Percentiles rank a stretch among this genome's conserved stretches.
phyloP scores from a whole-genome alignment of 345 rosid species.

The Linum tenue region DNA sequence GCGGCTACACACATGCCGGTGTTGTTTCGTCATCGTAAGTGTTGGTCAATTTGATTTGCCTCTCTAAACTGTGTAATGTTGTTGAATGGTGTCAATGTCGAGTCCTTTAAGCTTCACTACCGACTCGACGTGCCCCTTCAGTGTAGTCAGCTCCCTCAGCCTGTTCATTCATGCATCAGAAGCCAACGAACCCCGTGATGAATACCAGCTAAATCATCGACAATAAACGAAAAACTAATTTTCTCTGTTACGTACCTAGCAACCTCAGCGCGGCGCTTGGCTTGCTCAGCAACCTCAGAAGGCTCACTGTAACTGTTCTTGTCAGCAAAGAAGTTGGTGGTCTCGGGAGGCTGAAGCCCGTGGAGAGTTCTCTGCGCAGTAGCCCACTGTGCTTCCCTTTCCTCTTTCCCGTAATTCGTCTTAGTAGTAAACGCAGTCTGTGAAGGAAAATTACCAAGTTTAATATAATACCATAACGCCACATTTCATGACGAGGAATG shows the following conservation, averaged over 20 bases:
- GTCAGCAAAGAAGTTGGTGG: constrained; percentile 37
- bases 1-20: too few species aligned
- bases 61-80: constrained; percentile 56
- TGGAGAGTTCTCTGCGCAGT: constrained; percentile 86
- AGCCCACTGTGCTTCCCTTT: constrained; percentile 96
- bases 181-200: constrained; percentile 2
- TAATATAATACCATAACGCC: background rate
- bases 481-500: background rate
- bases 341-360: constrained; percentile 77
- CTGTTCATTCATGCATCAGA: constrained; percentile 22
- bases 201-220: too few species aligned
- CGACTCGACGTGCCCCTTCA: constrained; percentile 79
- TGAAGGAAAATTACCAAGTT: constrained; percentile 5
- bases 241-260: constrained; percentile 48
- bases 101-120: constrained; percentile 83
- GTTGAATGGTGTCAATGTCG: constrained; percentile 73
- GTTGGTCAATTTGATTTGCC: background rate
- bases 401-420: constrained; percentile 85
- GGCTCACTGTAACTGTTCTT: constrained; percentile 69
- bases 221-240: background rate
- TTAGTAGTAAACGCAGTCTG: constrained; percentile 88
- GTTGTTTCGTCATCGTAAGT: too few species aligned
- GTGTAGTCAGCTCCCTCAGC: constrained; percentile 63
- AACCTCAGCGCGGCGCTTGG: constrained; percentile 91
- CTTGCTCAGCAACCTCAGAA: constrained; percentile 97